These are phyloP conservation scores for Pseudogymnoascus sp. DNA, from an alignment of 2,329 filamentous ascomycete species.

Conservation along the genomic window DNA sequence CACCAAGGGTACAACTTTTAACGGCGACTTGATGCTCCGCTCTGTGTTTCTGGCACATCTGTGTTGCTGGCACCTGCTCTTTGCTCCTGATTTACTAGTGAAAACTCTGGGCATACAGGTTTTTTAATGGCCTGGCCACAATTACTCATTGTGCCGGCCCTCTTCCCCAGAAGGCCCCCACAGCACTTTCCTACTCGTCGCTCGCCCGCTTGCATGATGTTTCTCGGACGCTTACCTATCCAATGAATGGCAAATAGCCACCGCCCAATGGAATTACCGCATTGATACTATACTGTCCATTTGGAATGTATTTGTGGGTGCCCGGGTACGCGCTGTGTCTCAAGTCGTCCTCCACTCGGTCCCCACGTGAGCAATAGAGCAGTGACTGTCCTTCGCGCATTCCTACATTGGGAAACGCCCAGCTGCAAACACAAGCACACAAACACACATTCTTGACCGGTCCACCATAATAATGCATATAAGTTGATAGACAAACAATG, in stretches of 20 bases:
- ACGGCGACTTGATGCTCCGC: background rate
- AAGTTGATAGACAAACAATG: background rate
- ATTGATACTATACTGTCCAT: background rate
- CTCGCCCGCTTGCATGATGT: background rate
- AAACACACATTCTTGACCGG: slow-evolving; percentile 1
- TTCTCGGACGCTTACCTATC: background rate
- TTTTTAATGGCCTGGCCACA: background rate
- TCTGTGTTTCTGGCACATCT: background rate
- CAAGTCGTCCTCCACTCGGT: slow-evolving; percentile 2
- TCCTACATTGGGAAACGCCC: slow-evolving; percentile 7
- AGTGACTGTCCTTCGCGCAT: background rate
- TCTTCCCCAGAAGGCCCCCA: background rate
- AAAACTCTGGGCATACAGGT: background rate
- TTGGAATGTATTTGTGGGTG: background rate
- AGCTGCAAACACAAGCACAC: slow-evolving; percentile 2
- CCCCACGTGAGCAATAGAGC: slow-evolving; percentile 5
- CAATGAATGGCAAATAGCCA: background rate
- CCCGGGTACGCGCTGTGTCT: background rate
- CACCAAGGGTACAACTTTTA: background rate
- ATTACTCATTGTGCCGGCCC: background rate
- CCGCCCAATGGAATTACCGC: background rate
- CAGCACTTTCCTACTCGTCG: background rate
- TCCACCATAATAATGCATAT: background rate
- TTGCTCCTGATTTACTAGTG: background rate
- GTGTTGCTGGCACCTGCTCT: background rate